Evolutionary conservation across 257 asterid genomes (phyloP).

Genomic region (Solanum tarapatanum): DNA sequence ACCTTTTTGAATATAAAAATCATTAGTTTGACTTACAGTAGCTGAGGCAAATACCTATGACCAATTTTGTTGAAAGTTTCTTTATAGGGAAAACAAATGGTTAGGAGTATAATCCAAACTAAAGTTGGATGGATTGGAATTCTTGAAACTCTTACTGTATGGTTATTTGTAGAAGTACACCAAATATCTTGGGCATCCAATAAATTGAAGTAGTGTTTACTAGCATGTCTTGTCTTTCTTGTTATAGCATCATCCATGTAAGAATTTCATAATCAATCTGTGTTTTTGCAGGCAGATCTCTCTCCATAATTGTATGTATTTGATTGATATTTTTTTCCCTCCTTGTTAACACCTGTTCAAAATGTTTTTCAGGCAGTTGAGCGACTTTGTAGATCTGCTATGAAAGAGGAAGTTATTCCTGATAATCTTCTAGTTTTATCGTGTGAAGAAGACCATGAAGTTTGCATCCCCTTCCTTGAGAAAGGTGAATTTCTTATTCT

Average conservation of each 20-base stretch:
- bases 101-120: background rate
- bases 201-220: background rate
- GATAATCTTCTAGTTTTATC: constrained; percentile 72
- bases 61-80: background rate
- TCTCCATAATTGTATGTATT: background rate
- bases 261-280: background rate
- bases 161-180: background rate
- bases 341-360: background rate
- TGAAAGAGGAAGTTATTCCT: constrained; percentile 44
- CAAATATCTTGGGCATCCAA: background rate
- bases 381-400: constrained; percentile 74
- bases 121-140: background rate
- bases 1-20: background rate
- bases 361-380: constrained; percentile 56
- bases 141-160: background rate
- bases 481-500: constrained; percentile 43
- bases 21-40: background rate
- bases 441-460: constrained; percentile 85
- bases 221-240: background rate
- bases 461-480: constrained; percentile 74
- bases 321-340: background rate
- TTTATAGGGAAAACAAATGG: background rate
- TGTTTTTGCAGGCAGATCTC: background rate
- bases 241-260: background rate
- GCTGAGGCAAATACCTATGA: background rate